A percentile compares a stretch with the other conserved stretches of the same genome.
Conservation (phyloP, 148 eudicot species). For the Drosera capensis region DNA sequence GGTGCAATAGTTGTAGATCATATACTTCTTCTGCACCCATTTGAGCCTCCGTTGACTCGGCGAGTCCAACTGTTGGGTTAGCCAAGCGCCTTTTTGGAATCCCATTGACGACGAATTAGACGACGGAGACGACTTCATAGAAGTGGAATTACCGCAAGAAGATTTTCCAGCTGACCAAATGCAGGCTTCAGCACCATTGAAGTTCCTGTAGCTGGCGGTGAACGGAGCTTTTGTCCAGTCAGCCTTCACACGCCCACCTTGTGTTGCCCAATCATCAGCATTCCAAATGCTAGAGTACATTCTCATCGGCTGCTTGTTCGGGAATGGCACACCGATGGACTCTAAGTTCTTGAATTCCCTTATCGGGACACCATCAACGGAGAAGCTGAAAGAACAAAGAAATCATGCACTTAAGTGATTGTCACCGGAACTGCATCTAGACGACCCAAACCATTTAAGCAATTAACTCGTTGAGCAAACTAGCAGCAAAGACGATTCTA, state of each 20-base stretch:
- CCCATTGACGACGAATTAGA: not conserved
- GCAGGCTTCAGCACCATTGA: constrained; percentile 19
- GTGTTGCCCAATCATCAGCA: too few relatives aligned
- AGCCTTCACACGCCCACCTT: constrained; percentile 23
- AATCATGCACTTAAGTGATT: not conserved
- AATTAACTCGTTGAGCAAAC: too few relatives aligned
- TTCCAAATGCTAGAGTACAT: constrained; percentile 8
- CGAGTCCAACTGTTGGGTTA: constrained; percentile 15
- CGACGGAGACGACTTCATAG: not conserved
- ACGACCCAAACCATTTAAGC: not conserved
- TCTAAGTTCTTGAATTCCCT: constrained; percentile 11
- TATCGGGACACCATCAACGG: constrained; percentile 7
- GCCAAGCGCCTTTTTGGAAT: constrained; percentile 13
- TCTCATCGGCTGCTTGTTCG: constrained; percentile 8
- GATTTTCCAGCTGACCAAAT: constrained; percentile 11
- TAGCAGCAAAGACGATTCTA: too few relatives aligned
- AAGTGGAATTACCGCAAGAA: constrained; percentile 5
- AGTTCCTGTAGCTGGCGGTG: constrained; percentile 20
- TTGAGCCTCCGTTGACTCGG: constrained; percentile 12
- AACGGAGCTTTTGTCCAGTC: constrained; percentile 24
- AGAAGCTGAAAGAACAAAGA: not conserved
- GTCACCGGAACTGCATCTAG: not conserved
- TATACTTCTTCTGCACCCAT: constrained; percentile 21
- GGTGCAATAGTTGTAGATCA: constrained; percentile 30
- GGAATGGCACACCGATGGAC: constrained; percentile 7